Evolutionary conservation across 768 basidiomycete species (phyloP).

Genomic region (Leccinum truebloodii): DNA sequence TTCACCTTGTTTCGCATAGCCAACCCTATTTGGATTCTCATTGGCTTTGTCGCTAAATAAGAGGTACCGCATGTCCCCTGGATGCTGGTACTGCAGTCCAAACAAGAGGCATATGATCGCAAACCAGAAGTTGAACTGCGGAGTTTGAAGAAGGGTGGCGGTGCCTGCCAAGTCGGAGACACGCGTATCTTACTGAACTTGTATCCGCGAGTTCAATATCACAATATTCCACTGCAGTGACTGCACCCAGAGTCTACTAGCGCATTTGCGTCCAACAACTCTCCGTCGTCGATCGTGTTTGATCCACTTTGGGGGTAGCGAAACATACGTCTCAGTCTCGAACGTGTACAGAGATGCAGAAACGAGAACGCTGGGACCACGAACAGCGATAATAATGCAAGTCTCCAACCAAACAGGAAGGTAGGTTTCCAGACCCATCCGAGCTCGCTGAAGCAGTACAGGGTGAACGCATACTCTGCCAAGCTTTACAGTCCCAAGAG

Average conservation of each 20-base stretch:
- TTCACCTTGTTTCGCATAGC: constrained; percentile 19
- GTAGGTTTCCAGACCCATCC: constrained; percentile 15
- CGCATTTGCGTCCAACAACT: neutral
- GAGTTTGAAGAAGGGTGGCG: neutral
- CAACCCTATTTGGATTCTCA: constrained; percentile 10
- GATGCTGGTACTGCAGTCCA: neutral
- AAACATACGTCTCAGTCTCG: constrained; percentile 4
- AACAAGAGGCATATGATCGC: constrained; percentile 1
- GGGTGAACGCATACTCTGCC: constrained; percentile 11
- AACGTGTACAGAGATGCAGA: constrained; percentile 4
- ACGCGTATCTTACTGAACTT: neutral
- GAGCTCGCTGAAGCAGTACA: constrained; percentile 4
- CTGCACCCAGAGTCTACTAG: no score
- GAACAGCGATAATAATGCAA: constrained; percentile 14
- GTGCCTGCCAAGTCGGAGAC: neutral
- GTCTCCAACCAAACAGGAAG: constrained; percentile 21
- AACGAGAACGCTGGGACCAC: constrained; percentile 12
- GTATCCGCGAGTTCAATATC: neutral
- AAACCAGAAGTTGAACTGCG: constrained; percentile 11
- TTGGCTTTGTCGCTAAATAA: constrained; percentile 14
- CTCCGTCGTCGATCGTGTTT: constrained; percentile 2
- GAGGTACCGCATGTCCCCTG: constrained; percentile 15
- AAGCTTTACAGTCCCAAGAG: constrained; percentile 9
- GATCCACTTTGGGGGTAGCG: constrained; percentile 11
- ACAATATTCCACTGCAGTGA: neutral